Conservation (phyloP, 352 stramenopile species). For the Pythium phragmitis region DNA sequence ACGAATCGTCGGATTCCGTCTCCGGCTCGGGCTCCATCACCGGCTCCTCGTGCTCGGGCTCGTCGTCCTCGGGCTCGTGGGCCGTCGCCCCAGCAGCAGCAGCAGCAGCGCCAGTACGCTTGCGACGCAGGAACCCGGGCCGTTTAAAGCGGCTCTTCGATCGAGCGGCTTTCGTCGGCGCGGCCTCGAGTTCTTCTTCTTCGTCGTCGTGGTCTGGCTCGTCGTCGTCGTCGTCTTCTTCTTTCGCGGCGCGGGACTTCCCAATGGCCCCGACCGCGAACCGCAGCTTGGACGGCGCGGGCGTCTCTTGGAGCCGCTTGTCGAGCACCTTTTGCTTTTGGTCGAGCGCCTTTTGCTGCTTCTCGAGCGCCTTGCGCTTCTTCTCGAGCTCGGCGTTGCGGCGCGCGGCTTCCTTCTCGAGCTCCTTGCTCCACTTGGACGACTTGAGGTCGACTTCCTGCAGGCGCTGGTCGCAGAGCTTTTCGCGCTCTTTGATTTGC, state of each 20-base stretch:
- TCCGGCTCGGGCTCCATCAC: not conserved
- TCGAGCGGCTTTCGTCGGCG: not conserved
- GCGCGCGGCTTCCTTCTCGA: conserved; percentile 16
- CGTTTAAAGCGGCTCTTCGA: not conserved
- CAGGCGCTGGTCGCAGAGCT: conserved; percentile 13
- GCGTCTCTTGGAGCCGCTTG: conserved; percentile 22
- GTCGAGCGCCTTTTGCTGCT: conserved; percentile 19
- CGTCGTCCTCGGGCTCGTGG: conserved; percentile 23
- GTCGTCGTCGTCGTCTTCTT: not conserved
- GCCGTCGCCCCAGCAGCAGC: not conserved
- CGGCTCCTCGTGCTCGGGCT: not conserved
- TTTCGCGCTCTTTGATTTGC: conserved; percentile 16
- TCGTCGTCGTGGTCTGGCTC: not conserved
- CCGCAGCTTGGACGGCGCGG: conserved; percentile 6
- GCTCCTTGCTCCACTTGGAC: conserved; percentile 21
- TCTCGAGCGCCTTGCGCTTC: conserved; percentile 12
- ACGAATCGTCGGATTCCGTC: conserved; percentile 12
- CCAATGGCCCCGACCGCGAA: conserved; percentile 17
- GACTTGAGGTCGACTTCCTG: conserved; percentile 17
- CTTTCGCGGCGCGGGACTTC: conserved; percentile 4
- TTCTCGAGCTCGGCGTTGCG: conserved; percentile 24
- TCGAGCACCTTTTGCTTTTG: conserved; percentile 24
- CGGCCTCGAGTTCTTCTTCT: not conserved
- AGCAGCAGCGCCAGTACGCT: not conserved
- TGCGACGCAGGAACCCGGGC: not conserved